A percentile compares a stretch with the other conserved stretches of the same genome.
phyloP scores from a whole-genome alignment of 495 filamentous ascomycete species.

The Lasiosphaeria hispida region DNA sequence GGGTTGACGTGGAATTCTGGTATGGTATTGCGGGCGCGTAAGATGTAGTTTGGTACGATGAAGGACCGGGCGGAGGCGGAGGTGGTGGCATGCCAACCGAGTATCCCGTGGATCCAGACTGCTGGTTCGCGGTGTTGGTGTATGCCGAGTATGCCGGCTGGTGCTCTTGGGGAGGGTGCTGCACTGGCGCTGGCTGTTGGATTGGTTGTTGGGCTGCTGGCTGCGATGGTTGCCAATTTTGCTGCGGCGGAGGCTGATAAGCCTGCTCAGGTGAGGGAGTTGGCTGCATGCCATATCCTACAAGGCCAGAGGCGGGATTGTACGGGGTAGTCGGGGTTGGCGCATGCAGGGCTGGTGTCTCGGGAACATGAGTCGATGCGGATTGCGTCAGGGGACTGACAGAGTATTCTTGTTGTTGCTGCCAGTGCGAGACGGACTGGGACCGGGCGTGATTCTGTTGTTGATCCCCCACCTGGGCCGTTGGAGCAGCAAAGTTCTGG shows the following conservation, averaged over 20 bases:
- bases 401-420: neutral
- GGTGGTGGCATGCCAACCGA: no score
- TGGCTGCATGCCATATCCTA: neutral
- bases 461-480: neutral
- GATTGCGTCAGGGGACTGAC: neutral
- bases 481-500: neutral
- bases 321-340: neutral
- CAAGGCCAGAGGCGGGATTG: neutral
- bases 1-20: no score
- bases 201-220: neutral
- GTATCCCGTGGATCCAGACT: no score
- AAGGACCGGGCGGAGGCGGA: no score
- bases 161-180: no score
- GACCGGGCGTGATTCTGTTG: neutral
- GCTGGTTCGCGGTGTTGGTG: no score
- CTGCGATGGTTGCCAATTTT: neutral
- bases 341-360: slow-evolving; percentile 5
- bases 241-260: no score
- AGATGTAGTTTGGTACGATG: no score
- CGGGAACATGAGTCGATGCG: neutral
- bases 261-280: neutral
- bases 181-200: no score
- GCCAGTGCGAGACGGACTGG: neutral
- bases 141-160: no score
- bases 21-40: no score